Evolutionary conservation across 768 basidiomycete genomes (phyloP).

Genomic region (Trametes punicea): DNA sequence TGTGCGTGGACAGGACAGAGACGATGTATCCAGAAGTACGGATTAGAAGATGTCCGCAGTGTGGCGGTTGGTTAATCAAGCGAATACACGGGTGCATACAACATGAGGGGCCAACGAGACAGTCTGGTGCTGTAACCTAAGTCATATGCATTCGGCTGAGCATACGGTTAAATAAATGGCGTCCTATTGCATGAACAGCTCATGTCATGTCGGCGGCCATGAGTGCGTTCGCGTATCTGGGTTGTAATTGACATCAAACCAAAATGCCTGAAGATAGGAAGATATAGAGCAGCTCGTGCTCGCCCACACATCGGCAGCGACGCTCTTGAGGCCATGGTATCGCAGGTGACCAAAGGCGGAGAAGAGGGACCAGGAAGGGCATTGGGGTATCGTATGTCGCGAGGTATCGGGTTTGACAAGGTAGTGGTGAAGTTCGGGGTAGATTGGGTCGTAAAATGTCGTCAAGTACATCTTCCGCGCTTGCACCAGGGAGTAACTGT

Average conservation of each 20-base stretch:
- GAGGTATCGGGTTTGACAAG: slow-evolving; percentile 41
- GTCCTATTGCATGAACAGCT: not conserved
- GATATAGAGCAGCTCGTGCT: slow-evolving; percentile 34
- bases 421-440: slow-evolving; percentile 62
- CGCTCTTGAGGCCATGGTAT: slow-evolving; percentile 40
- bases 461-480: slow-evolving; percentile 63
- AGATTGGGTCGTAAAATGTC: slow-evolving; percentile 76
- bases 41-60: not conserved
- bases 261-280: slow-evolving; percentile 38
- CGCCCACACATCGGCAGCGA: slow-evolving; percentile 37
- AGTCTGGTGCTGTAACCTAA: slow-evolving; percentile 12
- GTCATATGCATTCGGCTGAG: slow-evolving; percentile 10
- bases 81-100: slow-evolving; percentile 15
- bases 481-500: slow-evolving; percentile 44
- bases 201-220: slow-evolving; percentile 20
- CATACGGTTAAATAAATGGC: slow-evolving; percentile 12
- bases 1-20: no score
- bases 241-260: slow-evolving; percentile 34
- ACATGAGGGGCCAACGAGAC: slow-evolving; percentile 10
- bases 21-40: no score
- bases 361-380: slow-evolving; percentile 35
- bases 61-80: not conserved
- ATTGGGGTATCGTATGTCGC: slow-evolving; percentile 35
- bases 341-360: slow-evolving; percentile 38
- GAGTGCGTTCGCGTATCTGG: not conserved